Evolutionary conservation across 768 basidiomycete genomes (phyloP), one percentile per base, ranked within the genome.

Genomic region (Lactifluus hygrophoroides): DNA sequence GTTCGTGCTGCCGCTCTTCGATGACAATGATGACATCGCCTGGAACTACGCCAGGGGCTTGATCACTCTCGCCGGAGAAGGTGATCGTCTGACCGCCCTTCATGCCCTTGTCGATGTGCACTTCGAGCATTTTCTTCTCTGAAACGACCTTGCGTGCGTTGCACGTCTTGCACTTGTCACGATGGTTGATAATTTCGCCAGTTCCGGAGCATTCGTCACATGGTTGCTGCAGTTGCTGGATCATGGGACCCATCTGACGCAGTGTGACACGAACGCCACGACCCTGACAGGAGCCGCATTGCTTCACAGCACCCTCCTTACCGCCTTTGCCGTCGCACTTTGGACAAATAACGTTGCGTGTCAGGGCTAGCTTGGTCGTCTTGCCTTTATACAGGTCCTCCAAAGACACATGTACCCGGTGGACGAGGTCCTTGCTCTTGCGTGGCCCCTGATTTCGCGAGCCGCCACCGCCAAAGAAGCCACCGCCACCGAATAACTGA

Each of bases 381-480:
- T 98, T 99, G 73, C 96, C 95, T 72, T 90, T 94, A 84, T 97
- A 98, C 4, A 99, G 83, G 71, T 99, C 96, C 74, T 98, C 95
- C 62, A 99, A 84, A n/a, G 92, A 84, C 68, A 97, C 94, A 69
- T 88, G 81, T 63, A 98, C 90, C 56, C 94, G 89, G 74, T 99
- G 96, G 5, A 98, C 89, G 64, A 99, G 90, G 73, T 99, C 96
- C 72, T 98, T 98, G 59, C 94, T 96, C 73, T 90, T 94, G 68
- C 93, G 89, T 19, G 88, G 85, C 14, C 88, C 90, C 62, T 78
- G 66, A 3, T 70, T 69, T 13, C 75, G 80, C 23, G 80, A 76
- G 58, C 80, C 75, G 21, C 82, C 83, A 7, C 81, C 78, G 47
- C 83, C 87, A 37, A 88, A 87, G 64, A 85, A 84, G 0, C 82